Evolutionary conservation across 2,329 filamentous ascomycete genomes (phyloP).

Genomic region (Erysiphe neolycopersici): DNA sequence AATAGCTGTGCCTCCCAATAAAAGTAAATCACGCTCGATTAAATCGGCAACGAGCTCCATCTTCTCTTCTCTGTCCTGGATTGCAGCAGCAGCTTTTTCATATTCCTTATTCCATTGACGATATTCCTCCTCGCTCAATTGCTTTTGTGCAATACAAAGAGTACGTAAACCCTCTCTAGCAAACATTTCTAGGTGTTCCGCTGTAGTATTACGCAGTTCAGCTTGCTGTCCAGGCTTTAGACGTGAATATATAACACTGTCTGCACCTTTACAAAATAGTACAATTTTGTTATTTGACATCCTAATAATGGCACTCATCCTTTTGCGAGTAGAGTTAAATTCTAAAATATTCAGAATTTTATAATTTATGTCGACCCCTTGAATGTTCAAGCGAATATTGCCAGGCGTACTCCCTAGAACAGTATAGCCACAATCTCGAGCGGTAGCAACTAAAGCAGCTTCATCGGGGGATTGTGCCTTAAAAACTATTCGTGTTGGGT

Average conservation of each 20-base stretch:
- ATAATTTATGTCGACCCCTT: constrained; percentile 67
- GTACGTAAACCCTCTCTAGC: constrained; percentile 85
- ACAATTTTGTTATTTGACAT: constrained; percentile 82
- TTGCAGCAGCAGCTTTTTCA: constrained; percentile 58
- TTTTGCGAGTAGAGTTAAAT: constrained; percentile 88
- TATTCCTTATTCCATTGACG: constrained; percentile 63
- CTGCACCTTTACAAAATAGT: constrained; percentile 90
- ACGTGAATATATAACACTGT: constrained; percentile 89
- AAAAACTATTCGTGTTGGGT: constrained; percentile 75
- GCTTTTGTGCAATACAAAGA: constrained; percentile 69
- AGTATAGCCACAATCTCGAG: constrained; percentile 84
- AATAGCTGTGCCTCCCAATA: constrained; percentile 86
- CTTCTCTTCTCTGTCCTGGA: constrained; percentile 76
- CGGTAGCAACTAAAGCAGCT: constrained; percentile 77
- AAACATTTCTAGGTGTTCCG: constrained; percentile 90
- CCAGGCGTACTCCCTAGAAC: constrained; percentile 59
- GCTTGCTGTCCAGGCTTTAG: constrained; percentile 63
- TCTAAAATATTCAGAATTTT: constrained; percentile 82
- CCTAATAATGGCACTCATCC: constrained; percentile 89
- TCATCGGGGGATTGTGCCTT: constrained; percentile 96
- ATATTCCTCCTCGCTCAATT: constrained; percentile 63
- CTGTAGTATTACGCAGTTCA: constrained; percentile 58
- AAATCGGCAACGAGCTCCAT: constrained; percentile 68
- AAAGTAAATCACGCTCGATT: constrained; percentile 70
- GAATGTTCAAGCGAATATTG: constrained; percentile 60